phyloP scores from a whole-genome alignment of 371 early-diverging fungal species.

The Circinella umbellata region DNA sequence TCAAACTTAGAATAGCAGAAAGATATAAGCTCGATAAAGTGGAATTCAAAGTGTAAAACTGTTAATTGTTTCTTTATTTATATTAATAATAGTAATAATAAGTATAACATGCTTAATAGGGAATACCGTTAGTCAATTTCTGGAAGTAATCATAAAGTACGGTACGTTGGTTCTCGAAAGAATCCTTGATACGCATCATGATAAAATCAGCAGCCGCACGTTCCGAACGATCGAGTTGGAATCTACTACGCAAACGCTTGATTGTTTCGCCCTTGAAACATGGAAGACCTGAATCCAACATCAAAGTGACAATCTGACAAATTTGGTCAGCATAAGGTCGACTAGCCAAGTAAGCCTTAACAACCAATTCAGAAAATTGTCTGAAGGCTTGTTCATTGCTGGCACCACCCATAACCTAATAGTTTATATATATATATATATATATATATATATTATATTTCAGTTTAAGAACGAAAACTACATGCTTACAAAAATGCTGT shows the following conservation, averaged over 20 bases:
- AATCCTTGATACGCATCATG: slow-evolving; percentile 85
- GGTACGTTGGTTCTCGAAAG: slow-evolving; percentile 90
- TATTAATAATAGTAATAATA: too few relatives aligned
- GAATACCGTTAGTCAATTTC: slow-evolving; percentile 84
- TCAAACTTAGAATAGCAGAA: too few relatives aligned
- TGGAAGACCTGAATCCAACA: slow-evolving; percentile 96
- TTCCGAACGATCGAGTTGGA: slow-evolving; percentile 92
- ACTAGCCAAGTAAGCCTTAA: slow-evolving; percentile 91
- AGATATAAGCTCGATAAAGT: too few relatives aligned
- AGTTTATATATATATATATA: too few relatives aligned
- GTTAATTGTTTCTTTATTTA: too few relatives aligned
- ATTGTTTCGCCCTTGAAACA: slow-evolving; percentile 97
- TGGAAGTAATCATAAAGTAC: slow-evolving; percentile 89
- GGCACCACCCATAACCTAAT: slow-evolving; percentile 88
- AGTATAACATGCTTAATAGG: slow-evolving; percentile 8
- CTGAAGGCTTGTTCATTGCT: slow-evolving; percentile 83
- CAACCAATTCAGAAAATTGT: slow-evolving; percentile 87
- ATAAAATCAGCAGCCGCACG: slow-evolving; percentile 95
- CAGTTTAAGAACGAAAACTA: too few relatives aligned
- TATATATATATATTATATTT: too few relatives aligned
- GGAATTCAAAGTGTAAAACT: too few relatives aligned
- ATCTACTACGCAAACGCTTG: slow-evolving; percentile 85
- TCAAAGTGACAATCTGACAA: slow-evolving; percentile 87
- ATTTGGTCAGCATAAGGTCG: slow-evolving; percentile 95
- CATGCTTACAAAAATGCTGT: too few relatives aligned